Base-by-base conservation (phyloP, 164 flowering plant genomes). In the Tetrastigma voinierianum region DNA sequence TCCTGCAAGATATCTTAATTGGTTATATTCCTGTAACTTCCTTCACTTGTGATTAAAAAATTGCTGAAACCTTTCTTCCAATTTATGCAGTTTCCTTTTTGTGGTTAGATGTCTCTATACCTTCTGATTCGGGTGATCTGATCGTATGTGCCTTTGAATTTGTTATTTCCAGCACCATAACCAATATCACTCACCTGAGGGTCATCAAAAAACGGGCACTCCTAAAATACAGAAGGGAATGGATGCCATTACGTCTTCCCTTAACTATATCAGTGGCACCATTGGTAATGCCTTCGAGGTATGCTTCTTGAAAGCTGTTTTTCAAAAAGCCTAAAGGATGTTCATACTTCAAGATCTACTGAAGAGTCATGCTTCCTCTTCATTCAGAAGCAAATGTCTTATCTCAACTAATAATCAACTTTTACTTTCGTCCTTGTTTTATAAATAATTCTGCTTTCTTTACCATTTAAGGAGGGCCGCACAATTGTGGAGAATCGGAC, bases 221-320 rank as follows among this genome's bases (percentile, higher is more conserved):
- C 88, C 90, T 55, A 65, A 68, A 15, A 44, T 89, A 20, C 83
- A 82, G 65, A 92, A 84, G 72, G 85, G 95, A 44, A 58, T 92
- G 32, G 85, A 76, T 73, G 90, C 88, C 59, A 72, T 92, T 47
- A 72, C 96, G 18, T 83, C 96, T 59, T 87, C 92, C 14, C 77
- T 90, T 59, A 92, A 78, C 73, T 81, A 86, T 63, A 83, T 92
- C 70, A 92, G 91, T 53, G 88, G 70, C 46, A 81, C 85, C 40
- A 79, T 82, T 57, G 88, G 96, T 64, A 88, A 84, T 76, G 86
- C 93, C 43, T 80, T 93, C 46, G 98, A 87, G 93, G 96, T 90
- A 66, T 70, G 25, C 46, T 49, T 51, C 13, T 20, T 43, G 10
- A 8, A 8, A 5, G 8, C 46, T 7, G 43, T 51, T 43, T 32